Evolutionary conservation across 257 asterid species (phyloP).

Genomic region (Plantago major): DNA sequence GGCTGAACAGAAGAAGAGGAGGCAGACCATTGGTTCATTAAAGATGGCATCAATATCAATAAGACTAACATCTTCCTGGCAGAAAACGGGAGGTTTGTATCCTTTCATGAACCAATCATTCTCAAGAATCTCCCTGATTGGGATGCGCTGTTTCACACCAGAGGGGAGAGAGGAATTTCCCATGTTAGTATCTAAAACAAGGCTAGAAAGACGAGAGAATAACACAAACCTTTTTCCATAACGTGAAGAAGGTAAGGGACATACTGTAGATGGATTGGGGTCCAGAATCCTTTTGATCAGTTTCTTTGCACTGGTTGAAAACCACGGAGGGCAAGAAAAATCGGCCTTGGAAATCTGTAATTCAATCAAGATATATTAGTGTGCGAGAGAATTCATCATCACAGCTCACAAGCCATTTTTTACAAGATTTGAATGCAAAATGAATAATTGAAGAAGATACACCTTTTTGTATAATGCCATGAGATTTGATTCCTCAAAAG

Average conservation of each 20-base stretch:
- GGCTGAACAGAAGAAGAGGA: background rate
- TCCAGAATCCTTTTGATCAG: constrained; percentile 80
- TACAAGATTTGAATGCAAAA: constrained; percentile 38
- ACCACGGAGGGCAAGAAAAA: constrained; percentile 83
- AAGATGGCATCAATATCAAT: constrained; percentile 63
- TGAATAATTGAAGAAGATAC: background rate
- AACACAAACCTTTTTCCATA: background rate
- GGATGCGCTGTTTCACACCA: constrained; percentile 45
- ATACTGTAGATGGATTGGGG: constrained; percentile 59
- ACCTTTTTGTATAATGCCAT: constrained; percentile 29
- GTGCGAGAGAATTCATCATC: constrained; percentile 32
- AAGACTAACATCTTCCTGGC: constrained; percentile 48
- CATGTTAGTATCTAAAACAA: background rate
- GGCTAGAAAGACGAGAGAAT: background rate
- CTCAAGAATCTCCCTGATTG: constrained; percentile 51
- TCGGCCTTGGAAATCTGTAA: constrained; percentile 90
- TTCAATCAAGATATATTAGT: constrained; percentile 16
- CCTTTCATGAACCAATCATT: constrained; percentile 78
- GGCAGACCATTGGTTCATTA: constrained; percentile 44
- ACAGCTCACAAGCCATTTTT: background rate
- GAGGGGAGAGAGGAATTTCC: constrained; percentile 1
- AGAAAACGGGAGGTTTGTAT: constrained; percentile 49
- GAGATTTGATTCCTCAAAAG: constrained; percentile 63
- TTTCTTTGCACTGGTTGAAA: constrained; percentile 75
- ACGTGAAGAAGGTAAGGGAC: constrained; percentile 2